Evolutionary conservation across 805 yeast genomes (phyloP).

Genomic region (Kazachstania viticola): DNA sequence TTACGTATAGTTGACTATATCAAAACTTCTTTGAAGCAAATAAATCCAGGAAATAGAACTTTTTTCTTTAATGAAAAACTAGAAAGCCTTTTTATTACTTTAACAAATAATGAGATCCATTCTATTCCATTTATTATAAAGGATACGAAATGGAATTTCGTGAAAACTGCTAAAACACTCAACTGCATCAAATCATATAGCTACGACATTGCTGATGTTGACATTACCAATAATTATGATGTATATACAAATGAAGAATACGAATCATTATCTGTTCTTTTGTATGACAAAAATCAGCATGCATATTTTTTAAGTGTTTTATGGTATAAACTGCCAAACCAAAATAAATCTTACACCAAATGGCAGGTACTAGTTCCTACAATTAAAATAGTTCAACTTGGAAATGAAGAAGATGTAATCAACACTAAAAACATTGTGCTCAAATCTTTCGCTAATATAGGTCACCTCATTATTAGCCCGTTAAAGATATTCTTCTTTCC

Average conservation of each 20-base stretch:
- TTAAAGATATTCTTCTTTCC: slow-evolving; percentile 6
- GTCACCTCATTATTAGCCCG: slow-evolving; percentile 11
- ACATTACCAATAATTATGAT: slow-evolving; percentile 7
- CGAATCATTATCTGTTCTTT: slow-evolving; percentile 7
- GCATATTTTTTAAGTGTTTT: not conserved
- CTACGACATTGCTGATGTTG: slow-evolving; percentile 6
- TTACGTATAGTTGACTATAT: slow-evolving; percentile 6
- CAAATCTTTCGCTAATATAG: slow-evolving; percentile 12
- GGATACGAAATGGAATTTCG: slow-evolving; percentile 5
- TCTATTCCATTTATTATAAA: slow-evolving; percentile 3
- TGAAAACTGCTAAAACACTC: slow-evolving; percentile 2
- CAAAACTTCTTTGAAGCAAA: slow-evolving; percentile 5
- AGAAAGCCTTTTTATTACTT: slow-evolving; percentile 8
- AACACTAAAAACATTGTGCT: slow-evolving; percentile 1
- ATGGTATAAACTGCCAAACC: not conserved
- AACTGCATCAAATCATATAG: slow-evolving; percentile 3
- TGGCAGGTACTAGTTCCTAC: slow-evolving; percentile 3
- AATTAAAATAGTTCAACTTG: not conserved
- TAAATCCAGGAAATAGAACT: not conserved
- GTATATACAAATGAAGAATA: slow-evolving; percentile 9
- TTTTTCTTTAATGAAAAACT: slow-evolving; percentile 8
- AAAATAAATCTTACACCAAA: no score
- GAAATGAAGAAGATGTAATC: no score
- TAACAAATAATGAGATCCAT: slow-evolving; percentile 6
- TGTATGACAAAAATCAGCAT: slow-evolving; percentile 1